Conservation (phyloP, 306 rosid genomes). For the Pachyrhizus erosus region DNA sequence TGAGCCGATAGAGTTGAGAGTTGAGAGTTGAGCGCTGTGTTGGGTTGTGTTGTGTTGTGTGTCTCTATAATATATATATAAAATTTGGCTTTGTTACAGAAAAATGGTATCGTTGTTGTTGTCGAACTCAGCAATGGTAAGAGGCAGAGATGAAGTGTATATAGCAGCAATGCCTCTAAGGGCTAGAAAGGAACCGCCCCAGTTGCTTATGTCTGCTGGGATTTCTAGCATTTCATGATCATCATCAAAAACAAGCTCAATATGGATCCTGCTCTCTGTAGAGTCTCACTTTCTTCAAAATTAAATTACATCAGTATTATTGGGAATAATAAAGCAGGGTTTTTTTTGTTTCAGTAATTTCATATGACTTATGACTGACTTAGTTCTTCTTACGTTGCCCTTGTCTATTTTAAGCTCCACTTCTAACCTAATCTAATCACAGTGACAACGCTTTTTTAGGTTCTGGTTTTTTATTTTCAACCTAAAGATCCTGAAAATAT, state of each 20-base stretch:
- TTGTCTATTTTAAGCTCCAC: constrained; percentile 18
- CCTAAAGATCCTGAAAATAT: constrained; percentile 90
- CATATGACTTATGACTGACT: too few species aligned
- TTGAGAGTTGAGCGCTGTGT: not conserved
- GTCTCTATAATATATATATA: too few species aligned
- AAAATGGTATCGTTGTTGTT: constrained; percentile 54
- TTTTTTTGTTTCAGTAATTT: not conserved
- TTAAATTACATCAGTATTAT: too few species aligned
- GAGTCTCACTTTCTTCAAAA: too few species aligned
- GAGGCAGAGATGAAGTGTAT: constrained; percentile 70
- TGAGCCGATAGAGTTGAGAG: constrained; percentile 9
- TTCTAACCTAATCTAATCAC: constrained; percentile 24
- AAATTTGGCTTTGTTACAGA: not conserved
- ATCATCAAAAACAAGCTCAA: constrained; percentile 49
- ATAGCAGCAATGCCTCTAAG: constrained; percentile 86
- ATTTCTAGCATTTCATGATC: constrained; percentile 90
- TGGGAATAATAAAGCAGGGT: too few species aligned
- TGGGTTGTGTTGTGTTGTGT: not conserved
- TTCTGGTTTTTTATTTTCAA: constrained; percentile 88
- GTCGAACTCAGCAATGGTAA: constrained; percentile 39
- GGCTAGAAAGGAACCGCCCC: constrained; percentile 90
- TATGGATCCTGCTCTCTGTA: not conserved
- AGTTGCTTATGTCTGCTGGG: constrained; percentile 80
- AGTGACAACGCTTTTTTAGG: constrained; percentile 53
- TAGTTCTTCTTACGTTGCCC: too few species aligned